Percentiles rank a stretch among this genome's conserved stretches.
These are phyloP conservation scores for Xenosphaeropsis pyriputrescens DNA, from an alignment of 2,329 filamentous ascomycete genomes.

Conservation along the genomic window DNA sequence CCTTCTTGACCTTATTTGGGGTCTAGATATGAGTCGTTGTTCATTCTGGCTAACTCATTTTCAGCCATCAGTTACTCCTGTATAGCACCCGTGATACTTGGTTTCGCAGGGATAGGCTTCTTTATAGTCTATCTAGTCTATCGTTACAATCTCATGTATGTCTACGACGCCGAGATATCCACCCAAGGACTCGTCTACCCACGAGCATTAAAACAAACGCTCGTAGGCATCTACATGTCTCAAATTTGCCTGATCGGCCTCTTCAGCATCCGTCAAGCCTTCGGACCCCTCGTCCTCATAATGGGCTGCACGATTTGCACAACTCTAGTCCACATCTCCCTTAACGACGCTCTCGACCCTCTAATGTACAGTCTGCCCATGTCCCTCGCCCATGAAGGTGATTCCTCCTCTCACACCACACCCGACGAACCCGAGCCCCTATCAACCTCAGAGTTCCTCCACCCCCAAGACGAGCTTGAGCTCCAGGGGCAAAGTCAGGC, in stretches of 20 bases:
- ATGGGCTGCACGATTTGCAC: constrained; percentile 39
- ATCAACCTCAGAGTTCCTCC: too few species aligned
- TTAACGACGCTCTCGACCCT: constrained; percentile 14
- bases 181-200: constrained; percentile 52
- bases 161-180: constrained; percentile 41
- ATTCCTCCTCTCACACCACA: too few species aligned
- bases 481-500: too few species aligned
- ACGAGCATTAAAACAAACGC: constrained; percentile 45
- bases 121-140: constrained; percentile 50
- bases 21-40: too few species aligned
- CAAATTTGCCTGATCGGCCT: constrained; percentile 48
- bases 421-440: too few species aligned
- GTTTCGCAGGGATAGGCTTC: constrained; percentile 47
- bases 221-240: constrained; percentile 47
- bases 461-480: too few species aligned
- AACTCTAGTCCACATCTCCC: constrained; percentile 33
- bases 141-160: constrained; percentile 51
- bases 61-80: constrained; percentile 48
- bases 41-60: background rate
- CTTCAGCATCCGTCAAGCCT: constrained; percentile 36
- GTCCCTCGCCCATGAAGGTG: too few species aligned
- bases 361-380: constrained; percentile 14
- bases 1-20: background rate
- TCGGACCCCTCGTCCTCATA: constrained; percentile 41
- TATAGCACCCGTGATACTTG: constrained; percentile 50